Evolutionary conservation across 108 stramenopile genomes (phyloP).

Genomic region (Asterionellopsis glacialis): DNA sequence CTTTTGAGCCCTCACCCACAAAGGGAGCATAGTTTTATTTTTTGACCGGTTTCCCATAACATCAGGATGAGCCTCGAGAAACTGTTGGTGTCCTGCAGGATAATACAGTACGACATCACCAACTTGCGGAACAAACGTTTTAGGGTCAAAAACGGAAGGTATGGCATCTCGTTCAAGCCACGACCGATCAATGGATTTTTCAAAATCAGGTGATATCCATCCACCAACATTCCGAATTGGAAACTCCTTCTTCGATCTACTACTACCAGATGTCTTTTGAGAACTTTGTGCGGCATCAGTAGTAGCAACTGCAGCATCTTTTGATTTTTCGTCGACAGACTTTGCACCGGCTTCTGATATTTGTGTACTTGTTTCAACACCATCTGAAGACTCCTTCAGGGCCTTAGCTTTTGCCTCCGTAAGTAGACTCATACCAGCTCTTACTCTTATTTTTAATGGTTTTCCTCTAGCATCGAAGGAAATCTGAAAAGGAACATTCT

Average conservation of each 20-base stretch:
- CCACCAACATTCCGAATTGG: conserved; percentile 33
- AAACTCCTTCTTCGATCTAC: background rate
- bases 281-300: background rate
- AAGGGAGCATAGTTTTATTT: conserved; percentile 18
- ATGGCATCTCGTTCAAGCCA: conserved; percentile 32
- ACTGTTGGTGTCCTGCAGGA: conserved; percentile 37
- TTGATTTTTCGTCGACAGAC: background rate
- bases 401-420: background rate
- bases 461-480: too few species aligned
- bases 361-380: too few species aligned
- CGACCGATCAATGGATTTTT: conserved; percentile 26
- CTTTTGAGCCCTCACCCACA: conserved; percentile 35
- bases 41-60: conserved; percentile 18
- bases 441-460: too few species aligned
- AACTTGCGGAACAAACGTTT: conserved; percentile 36
- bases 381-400: background rate
- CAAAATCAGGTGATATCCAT: conserved; percentile 37
- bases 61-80: conserved; percentile 31
- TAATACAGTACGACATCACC: conserved; percentile 52
- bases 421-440: too few species aligned
- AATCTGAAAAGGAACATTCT: background rate
- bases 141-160: conserved; percentile 15
- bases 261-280: background rate
- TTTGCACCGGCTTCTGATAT: too few species aligned
- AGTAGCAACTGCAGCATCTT: background rate